Percentiles rank a stretch among this genome's conserved stretches.
These are phyloP conservation scores for Ustilago tritici DNA, from an alignment of 1,284 basidiomycete species.

Conservation along the genomic window DNA sequence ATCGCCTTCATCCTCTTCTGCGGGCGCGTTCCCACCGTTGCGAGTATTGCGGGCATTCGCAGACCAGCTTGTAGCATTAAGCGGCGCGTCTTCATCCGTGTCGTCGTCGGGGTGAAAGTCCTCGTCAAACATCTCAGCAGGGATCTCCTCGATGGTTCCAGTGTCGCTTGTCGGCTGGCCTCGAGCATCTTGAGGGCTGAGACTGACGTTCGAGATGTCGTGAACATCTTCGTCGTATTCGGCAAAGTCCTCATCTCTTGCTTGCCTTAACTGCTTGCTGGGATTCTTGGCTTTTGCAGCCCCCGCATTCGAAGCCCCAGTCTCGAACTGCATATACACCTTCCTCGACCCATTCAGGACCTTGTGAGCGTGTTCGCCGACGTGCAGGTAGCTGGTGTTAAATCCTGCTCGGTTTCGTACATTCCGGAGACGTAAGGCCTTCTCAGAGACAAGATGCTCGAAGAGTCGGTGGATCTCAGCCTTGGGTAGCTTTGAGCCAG, in stretches of 20 bases:
- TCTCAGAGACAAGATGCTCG: constrained; percentile 73
- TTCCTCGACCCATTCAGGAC: constrained; percentile 45
- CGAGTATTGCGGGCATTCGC: too few relatives aligned
- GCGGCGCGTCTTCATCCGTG: constrained; percentile 28
- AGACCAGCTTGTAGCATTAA: neutral
- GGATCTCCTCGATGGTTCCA: constrained; percentile 19
- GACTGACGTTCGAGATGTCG: constrained; percentile 49
- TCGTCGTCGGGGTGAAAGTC: constrained; percentile 23
- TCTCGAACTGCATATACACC: constrained; percentile 55
- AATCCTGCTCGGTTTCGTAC: constrained; percentile 68
- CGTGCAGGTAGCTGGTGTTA: constrained; percentile 68
- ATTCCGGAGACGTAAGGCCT: constrained; percentile 70
- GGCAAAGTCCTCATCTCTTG: constrained; percentile 28
- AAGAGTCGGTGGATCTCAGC: constrained; percentile 77
- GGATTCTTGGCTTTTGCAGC: constrained; percentile 13
- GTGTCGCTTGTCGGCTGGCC: neutral
- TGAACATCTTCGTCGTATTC: constrained; percentile 47
- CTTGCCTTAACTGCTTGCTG: constrained; percentile 18
- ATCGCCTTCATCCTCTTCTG: constrained; percentile 20
- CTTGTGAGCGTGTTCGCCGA: constrained; percentile 27
- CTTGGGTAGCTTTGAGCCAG: constrained; percentile 73
- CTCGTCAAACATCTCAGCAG: constrained; percentile 32
- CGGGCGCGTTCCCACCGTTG: neutral
- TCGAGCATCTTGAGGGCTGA: constrained; percentile 27
- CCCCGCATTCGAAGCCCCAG: constrained; percentile 26